phyloP scores from a whole-genome alignment of 228 moss, liverwort and hornwort species.

The Sphagnum fallax region DNA sequence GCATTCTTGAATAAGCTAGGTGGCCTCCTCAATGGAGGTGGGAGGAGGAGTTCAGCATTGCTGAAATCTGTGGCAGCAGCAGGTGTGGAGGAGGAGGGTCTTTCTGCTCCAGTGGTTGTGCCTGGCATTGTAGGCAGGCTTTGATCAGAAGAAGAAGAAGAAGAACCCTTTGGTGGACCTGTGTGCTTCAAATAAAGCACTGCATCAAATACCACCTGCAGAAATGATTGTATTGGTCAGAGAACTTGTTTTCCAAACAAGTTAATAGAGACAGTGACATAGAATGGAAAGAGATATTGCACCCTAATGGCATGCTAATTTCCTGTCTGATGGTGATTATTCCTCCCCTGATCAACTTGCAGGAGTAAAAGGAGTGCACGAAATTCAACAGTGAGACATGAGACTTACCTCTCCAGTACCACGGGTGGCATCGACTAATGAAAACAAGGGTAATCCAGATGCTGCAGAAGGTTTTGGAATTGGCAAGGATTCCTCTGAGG shows the following conservation, averaged over 20 bases:
- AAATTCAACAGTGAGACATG: background rate
- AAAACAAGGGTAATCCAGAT: constrained; percentile 48
- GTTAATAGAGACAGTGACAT: too few species aligned
- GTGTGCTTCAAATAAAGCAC: constrained; percentile 46
- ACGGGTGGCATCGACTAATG: constrained; percentile 52
- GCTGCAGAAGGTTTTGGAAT: constrained; percentile 27
- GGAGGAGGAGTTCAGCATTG: too few species aligned
- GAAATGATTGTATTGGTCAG: background rate
- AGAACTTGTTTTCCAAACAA: background rate
- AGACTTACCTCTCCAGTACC: constrained; percentile 71
- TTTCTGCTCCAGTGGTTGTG: too few species aligned
- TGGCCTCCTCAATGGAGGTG: too few species aligned
- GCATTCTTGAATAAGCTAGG: too few species aligned
- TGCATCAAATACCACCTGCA: constrained; percentile 68
- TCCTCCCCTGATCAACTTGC: too few species aligned
- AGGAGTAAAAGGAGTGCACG: background rate
- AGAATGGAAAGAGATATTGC: too few species aligned
- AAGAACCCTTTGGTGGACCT: background rate
- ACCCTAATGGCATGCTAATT: too few species aligned
- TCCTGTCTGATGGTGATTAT: too few species aligned
- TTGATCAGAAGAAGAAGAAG: background rate
- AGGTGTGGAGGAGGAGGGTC: too few species aligned
- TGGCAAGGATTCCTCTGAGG: constrained; percentile 21
- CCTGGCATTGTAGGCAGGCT: background rate
- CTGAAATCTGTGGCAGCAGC: too few species aligned